phyloP scores from a whole-genome alignment of 2,329 filamentous ascomycete genomes.

The Xylariaceae sp. region DNA sequence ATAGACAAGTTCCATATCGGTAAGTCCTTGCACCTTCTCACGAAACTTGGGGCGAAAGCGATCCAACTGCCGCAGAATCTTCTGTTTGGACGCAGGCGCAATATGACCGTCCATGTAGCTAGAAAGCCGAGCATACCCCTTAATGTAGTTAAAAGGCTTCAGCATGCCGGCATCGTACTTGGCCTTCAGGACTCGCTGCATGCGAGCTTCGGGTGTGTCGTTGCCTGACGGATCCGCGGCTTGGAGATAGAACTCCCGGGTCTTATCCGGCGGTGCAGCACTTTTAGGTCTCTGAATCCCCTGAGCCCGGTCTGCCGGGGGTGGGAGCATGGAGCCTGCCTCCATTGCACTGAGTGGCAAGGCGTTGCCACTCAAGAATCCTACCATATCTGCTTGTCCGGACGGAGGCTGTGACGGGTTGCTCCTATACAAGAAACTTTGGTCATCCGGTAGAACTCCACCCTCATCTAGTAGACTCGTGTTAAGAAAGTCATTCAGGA shows the following conservation, averaged over 20 bases:
- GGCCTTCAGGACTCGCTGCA: slow-evolving; percentile 88
- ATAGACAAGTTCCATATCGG: slow-evolving; percentile 87
- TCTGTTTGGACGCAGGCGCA: slow-evolving; percentile 73
- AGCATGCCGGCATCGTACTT: slow-evolving; percentile 95
- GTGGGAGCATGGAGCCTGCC: slow-evolving; percentile 43
- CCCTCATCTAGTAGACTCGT: slow-evolving; percentile 84
- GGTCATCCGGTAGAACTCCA: slow-evolving; percentile 63
- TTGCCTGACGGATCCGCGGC: slow-evolving; percentile 88
- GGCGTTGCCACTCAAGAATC: slow-evolving; percentile 38
- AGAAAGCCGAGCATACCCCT: slow-evolving; percentile 84
- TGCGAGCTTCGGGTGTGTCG: slow-evolving; percentile 83
- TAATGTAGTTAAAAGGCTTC: slow-evolving; percentile 97
- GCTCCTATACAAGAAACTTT: slow-evolving; percentile 41
- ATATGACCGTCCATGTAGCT: slow-evolving; percentile 90
- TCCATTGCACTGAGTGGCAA: slow-evolving; percentile 36
- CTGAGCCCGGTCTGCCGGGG: slow-evolving; percentile 45
- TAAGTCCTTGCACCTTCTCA: slow-evolving; percentile 86
- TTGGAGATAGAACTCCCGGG: slow-evolving; percentile 92
- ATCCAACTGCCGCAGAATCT: slow-evolving; percentile 86
- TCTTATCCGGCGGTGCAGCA: slow-evolving; percentile 60
- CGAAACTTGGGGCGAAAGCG: slow-evolving; percentile 93
- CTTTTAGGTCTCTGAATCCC: slow-evolving; percentile 57
- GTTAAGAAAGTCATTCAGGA: slow-evolving; percentile 94
- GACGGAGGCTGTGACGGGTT: slow-evolving; percentile 32
- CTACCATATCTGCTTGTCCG: slow-evolving; percentile 43